Conservation (phyloP, 1,139 yeast genomes). For the Saccharomyces hybrid region DNA sequence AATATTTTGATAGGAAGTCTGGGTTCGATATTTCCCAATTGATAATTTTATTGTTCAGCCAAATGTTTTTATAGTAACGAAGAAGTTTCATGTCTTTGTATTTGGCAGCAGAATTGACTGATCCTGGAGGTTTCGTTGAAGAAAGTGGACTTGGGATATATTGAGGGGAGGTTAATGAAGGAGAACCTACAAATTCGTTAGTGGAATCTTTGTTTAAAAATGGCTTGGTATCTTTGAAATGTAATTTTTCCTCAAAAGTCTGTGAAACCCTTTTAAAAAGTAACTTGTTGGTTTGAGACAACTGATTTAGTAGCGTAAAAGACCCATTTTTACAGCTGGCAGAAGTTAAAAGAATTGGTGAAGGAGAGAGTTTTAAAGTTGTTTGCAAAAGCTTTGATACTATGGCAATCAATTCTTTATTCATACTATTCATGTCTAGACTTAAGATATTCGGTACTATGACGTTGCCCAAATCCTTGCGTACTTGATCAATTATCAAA, state of each 20-base stretch:
- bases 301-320: conserved; percentile 14
- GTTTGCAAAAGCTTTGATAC: conserved; percentile 26
- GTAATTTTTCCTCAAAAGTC: conserved; percentile 20
- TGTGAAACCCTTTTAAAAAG: conserved; percentile 20
- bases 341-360: conserved; percentile 15
- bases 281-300: conserved; percentile 21
- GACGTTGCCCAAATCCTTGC: conserved; percentile 18
- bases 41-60: conserved; percentile 30
- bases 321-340: conserved; percentile 13
- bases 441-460: conserved; percentile 24
- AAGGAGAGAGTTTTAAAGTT: conserved; percentile 14
- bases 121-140: conserved; percentile 15
- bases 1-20: conserved; percentile 25
- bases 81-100: conserved; percentile 27
- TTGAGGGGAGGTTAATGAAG: conserved; percentile 30
- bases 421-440: conserved; percentile 9
- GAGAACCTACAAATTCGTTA: conserved; percentile 20
- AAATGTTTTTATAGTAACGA: conserved; percentile 30
- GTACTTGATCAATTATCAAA: conserved; percentile 25
- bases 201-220: conserved; percentile 10
- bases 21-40: conserved; percentile 25
- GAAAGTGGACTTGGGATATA: conserved; percentile 23
- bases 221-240: conserved; percentile 14
- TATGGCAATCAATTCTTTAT: conserved; percentile 20
- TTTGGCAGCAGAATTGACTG: conserved; percentile 14